These are phyloP conservation scores for Penicillium daleae DNA, from an alignment of 495 filamentous ascomycete genomes.

Conservation along the genomic window DNA sequence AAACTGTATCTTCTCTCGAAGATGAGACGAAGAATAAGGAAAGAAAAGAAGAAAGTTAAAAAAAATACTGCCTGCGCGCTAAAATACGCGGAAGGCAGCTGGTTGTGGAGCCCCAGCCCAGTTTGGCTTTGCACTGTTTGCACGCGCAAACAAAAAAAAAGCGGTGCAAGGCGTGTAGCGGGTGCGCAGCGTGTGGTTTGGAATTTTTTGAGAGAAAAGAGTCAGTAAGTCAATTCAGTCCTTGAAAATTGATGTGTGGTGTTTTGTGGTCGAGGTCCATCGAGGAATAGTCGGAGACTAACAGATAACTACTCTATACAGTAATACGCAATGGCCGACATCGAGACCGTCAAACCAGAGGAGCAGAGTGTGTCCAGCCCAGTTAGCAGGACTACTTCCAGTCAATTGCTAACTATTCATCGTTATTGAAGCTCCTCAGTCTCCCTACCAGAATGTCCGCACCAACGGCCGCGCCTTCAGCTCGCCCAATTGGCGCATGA, in stretches of 20 bases:
- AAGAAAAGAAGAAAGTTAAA: constrained; percentile 15
- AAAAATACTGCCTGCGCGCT: constrained; percentile 6
- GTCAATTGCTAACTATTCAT: not conserved
- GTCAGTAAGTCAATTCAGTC: constrained; percentile 4
- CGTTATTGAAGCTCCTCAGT: constrained; percentile 38
- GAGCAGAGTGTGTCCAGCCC: constrained; percentile 42
- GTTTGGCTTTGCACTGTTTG: constrained; percentile 39
- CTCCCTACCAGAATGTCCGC: constrained; percentile 44
- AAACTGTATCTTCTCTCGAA: not conserved
- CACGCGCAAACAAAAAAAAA: constrained; percentile 34
- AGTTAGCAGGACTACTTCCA: constrained; percentile 7
- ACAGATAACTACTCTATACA: not conserved
- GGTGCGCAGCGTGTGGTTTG: constrained; percentile 19
- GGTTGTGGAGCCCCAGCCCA: constrained; percentile 18
- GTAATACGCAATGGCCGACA: constrained; percentile 38
- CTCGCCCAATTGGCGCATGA: constrained; percentile 52
- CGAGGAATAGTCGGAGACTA: constrained; percentile 3
- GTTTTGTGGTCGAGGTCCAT: too few species aligned
- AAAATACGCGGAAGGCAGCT: constrained; percentile 23
- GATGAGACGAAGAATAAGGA: not conserved
- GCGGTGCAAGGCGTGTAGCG: constrained; percentile 8
- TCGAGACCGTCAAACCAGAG: constrained; percentile 36
- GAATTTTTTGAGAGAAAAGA: constrained; percentile 16
- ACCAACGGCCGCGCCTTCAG: constrained; percentile 51
- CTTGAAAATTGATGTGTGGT: not conserved